A percentile compares a stretch with the other conserved stretches of the same genome.
Conservation (phyloP, 2,329 filamentous ascomycete genomes). For the Neofusicoccum umdonicola region DNA sequence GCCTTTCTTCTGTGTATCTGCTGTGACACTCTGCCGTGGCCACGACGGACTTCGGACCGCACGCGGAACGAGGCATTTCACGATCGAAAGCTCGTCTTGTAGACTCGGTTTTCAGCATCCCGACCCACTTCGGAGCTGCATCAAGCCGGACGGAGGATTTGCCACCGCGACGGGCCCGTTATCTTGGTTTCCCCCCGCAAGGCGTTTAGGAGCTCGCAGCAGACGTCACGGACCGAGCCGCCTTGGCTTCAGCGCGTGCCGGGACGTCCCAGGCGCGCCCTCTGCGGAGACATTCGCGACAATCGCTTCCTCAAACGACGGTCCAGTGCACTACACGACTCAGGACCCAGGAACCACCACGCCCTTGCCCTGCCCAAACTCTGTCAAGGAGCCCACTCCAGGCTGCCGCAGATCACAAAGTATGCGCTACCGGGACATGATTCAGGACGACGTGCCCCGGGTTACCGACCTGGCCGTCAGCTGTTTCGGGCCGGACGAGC, state of each 20-base stretch:
- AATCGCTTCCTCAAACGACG: slow-evolving; percentile 9
- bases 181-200: background rate
- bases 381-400: background rate
- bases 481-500: background rate
- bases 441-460: background rate
- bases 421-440: slow-evolving; percentile 3
- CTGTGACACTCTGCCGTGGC: too few species aligned
- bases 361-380: background rate
- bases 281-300: background rate
- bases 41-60: too few species aligned
- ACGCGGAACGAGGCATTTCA: background rate
- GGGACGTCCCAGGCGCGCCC: background rate
- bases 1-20: too few species aligned
- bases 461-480: background rate
- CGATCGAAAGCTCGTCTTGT: too few species aligned
- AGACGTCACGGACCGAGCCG: slow-evolving; percentile 9
- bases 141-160: background rate
- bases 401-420: background rate
- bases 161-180: background rate
- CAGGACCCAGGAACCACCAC: background rate
- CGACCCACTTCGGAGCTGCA: background rate
- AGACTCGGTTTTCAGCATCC: too few species aligned
- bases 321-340: slow-evolving; percentile 1
- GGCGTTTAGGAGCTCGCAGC: background rate
- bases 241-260: slow-evolving; percentile 5